Base-by-base conservation (phyloP, 2,329 filamentous ascomycete genomes). In the Periconia macrospinosa region DNA sequence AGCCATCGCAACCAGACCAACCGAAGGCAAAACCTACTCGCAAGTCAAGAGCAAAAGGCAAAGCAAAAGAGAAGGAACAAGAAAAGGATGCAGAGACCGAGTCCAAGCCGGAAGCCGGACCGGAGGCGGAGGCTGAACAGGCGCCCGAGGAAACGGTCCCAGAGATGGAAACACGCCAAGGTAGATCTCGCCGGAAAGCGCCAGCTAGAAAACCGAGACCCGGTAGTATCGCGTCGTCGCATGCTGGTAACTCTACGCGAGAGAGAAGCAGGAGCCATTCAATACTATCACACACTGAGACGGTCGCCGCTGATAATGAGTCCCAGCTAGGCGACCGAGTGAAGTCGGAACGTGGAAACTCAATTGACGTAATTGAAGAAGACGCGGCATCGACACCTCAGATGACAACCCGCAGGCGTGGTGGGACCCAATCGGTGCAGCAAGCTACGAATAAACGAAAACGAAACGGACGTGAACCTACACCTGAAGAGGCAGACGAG, bases 251-350 rank as follows among this genome's bases (percentile, higher is more conserved):
- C 6, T 78, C 78, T 15, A 60, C 70, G 23, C 74, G 75, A 54
- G 75, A 72, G 45, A 72, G 76, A 13, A 81, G 78, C 45, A 70
- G 79, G 47, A 81, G 79, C 58, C 78, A 78, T 35, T 81, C 79
- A 13, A 71, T 81, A 43, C 65, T 76, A 14, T 81, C 78, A 2
- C 75, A 78, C 43, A 72, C 74, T 5, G 78, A 78, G 20, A 75
- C 73, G 0, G 53, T 75, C 33, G 68, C 71, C 3, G 61, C 67
- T n/a, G 75, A 77, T 47, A 74, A 70, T 23, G 74, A 76, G 14
- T 75, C 74, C 10, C 63, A 69, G 40, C 66, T 67, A 30, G 70
- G 71, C 23, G 69, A 72, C 41, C 63, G 63, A 19, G 75, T 81
- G 54, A 82, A 82, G 56, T 72, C 70, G 11, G 80, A 82, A 59